These are phyloP conservation scores for Bipolaris bicolor DNA, from an alignment of 2,329 filamentous ascomycete genomes.

Conservation along the genomic window DNA sequence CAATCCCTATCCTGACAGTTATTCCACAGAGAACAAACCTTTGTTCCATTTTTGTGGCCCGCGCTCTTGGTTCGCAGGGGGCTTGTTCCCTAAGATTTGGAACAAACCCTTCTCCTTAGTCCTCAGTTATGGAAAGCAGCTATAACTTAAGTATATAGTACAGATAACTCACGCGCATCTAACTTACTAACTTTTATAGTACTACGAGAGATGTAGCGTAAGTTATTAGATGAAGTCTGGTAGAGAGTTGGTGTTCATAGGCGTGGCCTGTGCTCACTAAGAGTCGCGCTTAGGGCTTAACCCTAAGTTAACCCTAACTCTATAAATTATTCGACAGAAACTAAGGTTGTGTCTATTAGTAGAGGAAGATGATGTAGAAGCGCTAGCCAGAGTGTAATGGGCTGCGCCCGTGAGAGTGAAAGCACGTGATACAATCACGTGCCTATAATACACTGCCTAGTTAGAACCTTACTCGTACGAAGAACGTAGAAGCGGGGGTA, in stretches of 20 bases:
- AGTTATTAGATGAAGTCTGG: not conserved
- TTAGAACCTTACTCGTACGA: no score
- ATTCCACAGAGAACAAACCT: not conserved
- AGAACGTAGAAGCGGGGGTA: no score
- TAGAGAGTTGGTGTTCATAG: constrained; percentile 1
- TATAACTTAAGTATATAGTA: not conserved
- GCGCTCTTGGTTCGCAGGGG: not conserved
- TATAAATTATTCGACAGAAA: no score
- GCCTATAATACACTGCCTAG: no score
- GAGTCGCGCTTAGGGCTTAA: not conserved
- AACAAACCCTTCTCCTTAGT: no score
- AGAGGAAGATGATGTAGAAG: no score
- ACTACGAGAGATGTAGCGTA: not conserved
- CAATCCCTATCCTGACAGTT: constrained; percentile 7
- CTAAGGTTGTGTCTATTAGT: no score
- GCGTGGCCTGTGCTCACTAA: not conserved
- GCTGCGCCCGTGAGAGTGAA: no score
- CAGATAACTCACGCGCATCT: not conserved
- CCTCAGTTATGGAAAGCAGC: not conserved
- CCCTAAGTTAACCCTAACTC: not conserved
- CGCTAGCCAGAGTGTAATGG: no score
- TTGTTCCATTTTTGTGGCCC: not conserved
- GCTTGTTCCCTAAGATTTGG: no score
- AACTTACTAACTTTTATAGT: not conserved
- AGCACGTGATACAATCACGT: no score